Percentiles rank a stretch among this genome's conserved stretches.
These are phyloP conservation scores for Arthrobotrys conoides DNA, from an alignment of 2,329 filamentous ascomycete species.

Conservation along the genomic window DNA sequence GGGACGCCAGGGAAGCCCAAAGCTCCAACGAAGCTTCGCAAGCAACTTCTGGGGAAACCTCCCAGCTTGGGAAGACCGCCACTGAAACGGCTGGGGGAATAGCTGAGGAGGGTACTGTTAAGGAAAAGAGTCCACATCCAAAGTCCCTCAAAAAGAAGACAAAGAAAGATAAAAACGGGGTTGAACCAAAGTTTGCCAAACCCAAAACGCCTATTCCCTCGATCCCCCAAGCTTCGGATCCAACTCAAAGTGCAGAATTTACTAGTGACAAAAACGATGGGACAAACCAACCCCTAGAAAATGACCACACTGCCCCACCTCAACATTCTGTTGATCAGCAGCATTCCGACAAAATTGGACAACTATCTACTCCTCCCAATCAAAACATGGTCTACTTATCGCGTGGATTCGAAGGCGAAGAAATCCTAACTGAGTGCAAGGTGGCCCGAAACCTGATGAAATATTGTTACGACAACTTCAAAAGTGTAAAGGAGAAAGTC, in stretches of 20 bases:
- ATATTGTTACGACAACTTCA: background rate
- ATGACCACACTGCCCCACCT: background rate
- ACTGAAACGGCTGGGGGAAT: too few relatives aligned
- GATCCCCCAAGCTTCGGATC: background rate
- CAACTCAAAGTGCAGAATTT: background rate
- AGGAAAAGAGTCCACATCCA: too few relatives aligned
- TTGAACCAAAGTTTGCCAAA: background rate
- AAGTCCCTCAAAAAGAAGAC: background rate
- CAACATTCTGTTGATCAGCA: background rate
- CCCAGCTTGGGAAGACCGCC: background rate
- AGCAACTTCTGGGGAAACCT: too few relatives aligned
- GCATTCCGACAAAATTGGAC: background rate
- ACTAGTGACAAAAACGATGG: background rate
- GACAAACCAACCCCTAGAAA: background rate
- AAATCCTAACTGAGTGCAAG: slow-evolving; percentile 3
- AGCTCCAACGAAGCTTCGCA: too few relatives aligned
- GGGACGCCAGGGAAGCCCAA: background rate
- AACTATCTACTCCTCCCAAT: background rate
- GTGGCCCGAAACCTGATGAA: background rate
- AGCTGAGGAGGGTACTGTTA: too few relatives aligned
- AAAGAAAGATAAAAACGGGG: background rate
- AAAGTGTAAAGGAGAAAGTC: background rate
- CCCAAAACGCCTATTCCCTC: background rate
- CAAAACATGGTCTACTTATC: background rate
- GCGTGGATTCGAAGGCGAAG: background rate